phyloP scores from a whole-genome alignment of 2,329 filamentous ascomycete genomes.

The Aspergillus piperis region DNA sequence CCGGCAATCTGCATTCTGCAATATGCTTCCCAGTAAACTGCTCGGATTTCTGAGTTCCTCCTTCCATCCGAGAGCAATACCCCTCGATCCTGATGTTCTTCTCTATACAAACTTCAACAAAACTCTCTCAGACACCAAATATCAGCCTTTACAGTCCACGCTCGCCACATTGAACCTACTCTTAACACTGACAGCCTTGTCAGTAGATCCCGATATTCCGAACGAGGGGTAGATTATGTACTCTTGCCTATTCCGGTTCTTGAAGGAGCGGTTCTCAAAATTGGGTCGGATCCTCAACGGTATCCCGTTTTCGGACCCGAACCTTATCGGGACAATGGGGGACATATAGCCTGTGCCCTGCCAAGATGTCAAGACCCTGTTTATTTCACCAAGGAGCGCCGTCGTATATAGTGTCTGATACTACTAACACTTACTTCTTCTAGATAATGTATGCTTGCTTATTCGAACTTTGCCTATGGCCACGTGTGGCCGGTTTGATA shows the following conservation, averaged over 20 bases:
- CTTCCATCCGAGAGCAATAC: not conserved
- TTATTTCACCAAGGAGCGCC: not conserved
- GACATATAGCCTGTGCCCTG: not conserved
- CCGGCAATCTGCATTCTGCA: not conserved
- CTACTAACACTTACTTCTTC: not conserved
- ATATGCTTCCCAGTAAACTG: not conserved
- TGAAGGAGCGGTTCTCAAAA: not conserved
- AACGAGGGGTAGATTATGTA: not conserved
- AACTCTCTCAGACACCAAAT: not conserved
- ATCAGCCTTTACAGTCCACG: not conserved
- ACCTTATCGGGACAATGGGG: slow-evolving; percentile 3
- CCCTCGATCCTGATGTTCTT: not conserved
- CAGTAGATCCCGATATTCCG: not conserved
- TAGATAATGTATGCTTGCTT: not conserved
- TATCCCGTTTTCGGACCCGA: slow-evolving; percentile 4
- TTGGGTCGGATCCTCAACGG: slow-evolving; percentile 1
- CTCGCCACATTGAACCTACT: not conserved
- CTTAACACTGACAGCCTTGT: not conserved
- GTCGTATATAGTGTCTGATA: not conserved
- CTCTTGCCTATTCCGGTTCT: not conserved
- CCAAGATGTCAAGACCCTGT: not conserved
- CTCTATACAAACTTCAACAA: not conserved
- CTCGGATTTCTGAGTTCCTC: not conserved
- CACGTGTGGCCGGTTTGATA: not conserved
- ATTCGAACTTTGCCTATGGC: not conserved